phyloP scores from a whole-genome alignment of 176 grass and related monocot genomes.

The Triticum turgidum region DNA sequence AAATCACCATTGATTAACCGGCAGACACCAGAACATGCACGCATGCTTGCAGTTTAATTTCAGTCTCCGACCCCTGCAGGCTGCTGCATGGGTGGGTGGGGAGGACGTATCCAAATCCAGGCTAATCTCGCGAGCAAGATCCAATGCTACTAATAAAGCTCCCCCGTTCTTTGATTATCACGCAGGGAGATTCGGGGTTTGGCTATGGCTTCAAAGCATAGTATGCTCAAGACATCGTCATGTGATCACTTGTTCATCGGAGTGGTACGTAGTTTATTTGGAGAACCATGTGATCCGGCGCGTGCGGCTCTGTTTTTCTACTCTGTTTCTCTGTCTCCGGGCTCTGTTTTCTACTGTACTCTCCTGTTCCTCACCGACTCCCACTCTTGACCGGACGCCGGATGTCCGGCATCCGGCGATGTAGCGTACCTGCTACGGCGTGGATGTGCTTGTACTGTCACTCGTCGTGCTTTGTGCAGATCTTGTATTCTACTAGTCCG shows the following conservation, averaged over 20 bases:
- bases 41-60: background rate
- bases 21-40: background rate
- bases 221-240: background rate
- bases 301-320: background rate
- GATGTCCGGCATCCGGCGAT: background rate
- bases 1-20: background rate
- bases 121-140: background rate
- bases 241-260: background rate
- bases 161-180: background rate
- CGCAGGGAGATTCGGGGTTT: background rate
- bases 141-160: background rate
- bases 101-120: background rate
- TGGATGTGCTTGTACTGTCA: background rate
- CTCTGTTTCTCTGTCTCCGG: background rate
- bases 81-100: too few relatives aligned
- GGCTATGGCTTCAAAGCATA: background rate
- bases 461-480: background rate
- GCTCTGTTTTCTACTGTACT: background rate
- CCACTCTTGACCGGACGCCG: too few relatives aligned
- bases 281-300: background rate
- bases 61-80: background rate
- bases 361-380: too few relatives aligned
- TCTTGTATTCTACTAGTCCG: background rate
- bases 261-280: too few relatives aligned
- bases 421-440: conserved; percentile 19